A percentile compares a stretch with the other conserved stretches of the same genome.
Evolutionary conservation across 1,284 basidiomycete species (phyloP).

Genomic region (Malassezia furfur): DNA sequence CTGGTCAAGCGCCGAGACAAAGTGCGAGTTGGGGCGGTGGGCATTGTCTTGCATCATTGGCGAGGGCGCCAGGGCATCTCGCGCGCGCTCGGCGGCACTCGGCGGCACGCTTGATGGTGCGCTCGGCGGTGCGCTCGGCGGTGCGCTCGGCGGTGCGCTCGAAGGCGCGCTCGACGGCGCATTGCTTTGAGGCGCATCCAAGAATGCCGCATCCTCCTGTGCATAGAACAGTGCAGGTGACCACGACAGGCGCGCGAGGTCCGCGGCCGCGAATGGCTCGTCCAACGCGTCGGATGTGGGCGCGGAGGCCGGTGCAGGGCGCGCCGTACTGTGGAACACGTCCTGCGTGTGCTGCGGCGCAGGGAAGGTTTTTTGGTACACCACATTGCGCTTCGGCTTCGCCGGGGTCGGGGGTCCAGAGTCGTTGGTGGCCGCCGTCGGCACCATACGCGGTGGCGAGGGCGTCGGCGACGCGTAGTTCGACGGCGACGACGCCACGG

Average conservation of each 20-base stretch:
- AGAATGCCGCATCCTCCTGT: neutral
- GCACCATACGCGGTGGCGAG: neutral
- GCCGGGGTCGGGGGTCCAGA: neutral
- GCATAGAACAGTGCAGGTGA: neutral
- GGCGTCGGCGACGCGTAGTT: neutral
- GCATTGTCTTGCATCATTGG: neutral
- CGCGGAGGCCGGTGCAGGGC: neutral
- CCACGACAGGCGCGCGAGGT: slow-evolving; percentile 1
- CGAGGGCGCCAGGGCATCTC: slow-evolving; percentile 3
- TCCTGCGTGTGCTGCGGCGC: neutral
- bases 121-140: neutral
- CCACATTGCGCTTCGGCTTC: neutral
- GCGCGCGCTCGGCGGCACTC: neutral
- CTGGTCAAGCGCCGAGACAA: slow-evolving; percentile 6
- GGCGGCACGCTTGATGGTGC: neutral
- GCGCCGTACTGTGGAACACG: neutral
- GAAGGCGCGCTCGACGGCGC: neutral
- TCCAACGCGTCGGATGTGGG: neutral
- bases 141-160: neutral
- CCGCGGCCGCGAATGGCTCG: neutral
- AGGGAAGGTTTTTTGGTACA: neutral
- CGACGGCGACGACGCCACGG: neutral
- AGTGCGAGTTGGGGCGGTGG: neutral
- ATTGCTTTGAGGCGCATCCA: too few species aligned
- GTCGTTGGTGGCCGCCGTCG: neutral